Conservation (phyloP, 23 red algal species). For the Gracilaria gracilis region DNA sequence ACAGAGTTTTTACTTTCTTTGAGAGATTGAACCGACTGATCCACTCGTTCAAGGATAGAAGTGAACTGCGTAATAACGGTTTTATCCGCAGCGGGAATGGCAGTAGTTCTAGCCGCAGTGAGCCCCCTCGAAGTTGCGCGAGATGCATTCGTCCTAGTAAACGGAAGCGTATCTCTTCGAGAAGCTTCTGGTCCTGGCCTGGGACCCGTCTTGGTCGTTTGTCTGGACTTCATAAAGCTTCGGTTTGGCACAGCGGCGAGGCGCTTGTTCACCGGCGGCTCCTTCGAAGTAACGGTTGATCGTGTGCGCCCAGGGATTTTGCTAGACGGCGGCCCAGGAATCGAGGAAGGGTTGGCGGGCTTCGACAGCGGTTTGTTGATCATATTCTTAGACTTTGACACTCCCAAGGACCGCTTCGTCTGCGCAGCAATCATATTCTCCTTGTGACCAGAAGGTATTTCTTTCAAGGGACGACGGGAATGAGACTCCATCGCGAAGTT, state of each 20-base stretch:
- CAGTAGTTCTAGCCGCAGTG: neutral
- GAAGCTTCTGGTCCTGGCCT: neutral
- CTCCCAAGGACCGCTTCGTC: neutral
- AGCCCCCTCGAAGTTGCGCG: constrained; percentile 8
- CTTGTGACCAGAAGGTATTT: constrained; percentile 5
- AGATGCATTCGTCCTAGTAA: constrained; percentile 9
- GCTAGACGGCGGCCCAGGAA: constrained; percentile 11
- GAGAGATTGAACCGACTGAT: constrained; percentile 3
- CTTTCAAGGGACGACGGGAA: neutral
- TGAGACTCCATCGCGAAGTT: constrained; percentile 6
- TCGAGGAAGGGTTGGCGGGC: neutral
- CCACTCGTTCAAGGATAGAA: constrained; percentile 13
- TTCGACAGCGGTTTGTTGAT: constrained; percentile 12
- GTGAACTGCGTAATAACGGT: constrained; percentile 5
- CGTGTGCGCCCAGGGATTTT: neutral
- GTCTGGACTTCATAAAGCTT: neutral
- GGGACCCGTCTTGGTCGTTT: neutral
- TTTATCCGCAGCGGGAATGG: neutral
- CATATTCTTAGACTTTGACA: constrained; percentile 22
- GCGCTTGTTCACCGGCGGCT: constrained; percentile 27
- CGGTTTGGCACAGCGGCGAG: constrained; percentile 4
- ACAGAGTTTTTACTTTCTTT: constrained; percentile 28
- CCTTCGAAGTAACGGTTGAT: neutral
- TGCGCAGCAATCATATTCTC: neutral
- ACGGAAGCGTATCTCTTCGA: constrained; percentile 10